phyloP scores from a whole-genome alignment of 495 filamentous ascomycete species.

The Glonium stellatum region DNA sequence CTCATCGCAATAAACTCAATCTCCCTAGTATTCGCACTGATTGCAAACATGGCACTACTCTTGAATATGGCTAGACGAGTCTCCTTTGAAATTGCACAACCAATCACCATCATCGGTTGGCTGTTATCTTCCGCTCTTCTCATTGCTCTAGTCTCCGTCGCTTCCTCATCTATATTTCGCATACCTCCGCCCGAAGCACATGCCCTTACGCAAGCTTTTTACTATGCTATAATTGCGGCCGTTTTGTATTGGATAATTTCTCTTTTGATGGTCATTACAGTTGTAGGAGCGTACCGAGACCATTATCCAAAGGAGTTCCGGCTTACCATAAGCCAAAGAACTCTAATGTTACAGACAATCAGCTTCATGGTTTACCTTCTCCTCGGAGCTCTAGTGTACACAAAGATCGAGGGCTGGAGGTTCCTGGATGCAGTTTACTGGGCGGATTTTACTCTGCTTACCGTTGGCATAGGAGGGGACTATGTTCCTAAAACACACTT shows the following conservation, averaged over 20 bases:
- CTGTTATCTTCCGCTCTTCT: conserved; percentile 63
- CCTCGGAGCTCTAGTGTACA: conserved; percentile 64
- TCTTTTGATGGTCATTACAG: conserved; percentile 61
- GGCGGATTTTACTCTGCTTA: conserved; percentile 78
- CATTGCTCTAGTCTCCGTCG: conserved; percentile 52
- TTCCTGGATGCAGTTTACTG: conserved; percentile 78
- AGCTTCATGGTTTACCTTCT: conserved; percentile 68
- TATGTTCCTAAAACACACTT: conserved; percentile 53
- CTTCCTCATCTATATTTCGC: conserved; percentile 44
- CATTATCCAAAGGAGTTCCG: conserved; percentile 65
- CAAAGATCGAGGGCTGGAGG: conserved; percentile 65
- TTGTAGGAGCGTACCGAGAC: conserved; percentile 54
- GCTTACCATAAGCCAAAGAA: conserved; percentile 66
- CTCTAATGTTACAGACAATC: conserved; percentile 85
- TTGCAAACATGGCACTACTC: conserved; percentile 65
- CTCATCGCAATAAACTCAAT: conserved; percentile 65
- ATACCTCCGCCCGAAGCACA: conserved; percentile 39
- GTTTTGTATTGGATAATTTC: conserved; percentile 69
- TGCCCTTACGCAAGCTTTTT: conserved; percentile 67
- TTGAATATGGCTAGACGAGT: conserved; percentile 64
- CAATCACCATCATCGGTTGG: conserved; percentile 60
- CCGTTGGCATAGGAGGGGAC: conserved; percentile 69
- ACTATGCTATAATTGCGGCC: conserved; percentile 73
- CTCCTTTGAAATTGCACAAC: conserved; percentile 51
- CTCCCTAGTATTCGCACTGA: conserved; percentile 61